Percentiles rank a stretch among this genome's conserved stretches.
phyloP scores from a whole-genome alignment of 805 yeast species.

The Starmerella lactis-condensi region DNA sequence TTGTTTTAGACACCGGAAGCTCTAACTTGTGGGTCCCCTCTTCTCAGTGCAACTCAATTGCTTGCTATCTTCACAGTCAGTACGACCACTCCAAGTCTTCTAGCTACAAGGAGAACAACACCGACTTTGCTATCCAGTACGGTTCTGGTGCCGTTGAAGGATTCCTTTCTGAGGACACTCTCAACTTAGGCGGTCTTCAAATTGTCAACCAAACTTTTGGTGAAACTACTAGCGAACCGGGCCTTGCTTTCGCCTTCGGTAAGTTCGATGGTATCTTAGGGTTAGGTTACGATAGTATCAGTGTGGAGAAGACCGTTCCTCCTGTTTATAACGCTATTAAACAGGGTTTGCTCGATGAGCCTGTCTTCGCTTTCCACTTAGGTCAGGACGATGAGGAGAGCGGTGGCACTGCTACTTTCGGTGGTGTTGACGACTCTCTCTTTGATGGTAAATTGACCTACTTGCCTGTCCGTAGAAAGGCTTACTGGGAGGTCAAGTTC shows the following conservation, averaged over 20 bases:
- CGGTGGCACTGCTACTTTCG: slow-evolving; percentile 89
- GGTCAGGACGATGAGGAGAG: slow-evolving; percentile 52
- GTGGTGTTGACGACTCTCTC: slow-evolving; percentile 69
- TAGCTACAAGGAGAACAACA: slow-evolving; percentile 70
- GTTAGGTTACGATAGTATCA: slow-evolving; percentile 77
- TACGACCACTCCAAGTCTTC: slow-evolving; percentile 72
- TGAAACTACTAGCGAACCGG: slow-evolving; percentile 94
- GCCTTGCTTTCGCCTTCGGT: slow-evolving; percentile 94
- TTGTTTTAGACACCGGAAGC: slow-evolving; percentile 88
- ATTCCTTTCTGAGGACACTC: slow-evolving; percentile 68
- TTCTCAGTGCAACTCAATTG: slow-evolving; percentile 71
- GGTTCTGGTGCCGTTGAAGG: slow-evolving; percentile 92
- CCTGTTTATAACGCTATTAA: slow-evolving; percentile 81
- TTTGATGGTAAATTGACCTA: slow-evolving; percentile 74
- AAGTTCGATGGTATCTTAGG: slow-evolving; percentile 97
- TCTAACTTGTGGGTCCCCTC: slow-evolving; percentile 96
- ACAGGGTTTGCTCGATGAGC: slow-evolving; percentile 62
- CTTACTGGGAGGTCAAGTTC: slow-evolving; percentile 96
- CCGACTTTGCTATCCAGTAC: slow-evolving; percentile 67
- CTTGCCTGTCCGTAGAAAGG: slow-evolving; percentile 98
- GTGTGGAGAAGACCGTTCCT: slow-evolving; percentile 79
- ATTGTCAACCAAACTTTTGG: slow-evolving; percentile 88
- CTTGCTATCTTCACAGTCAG: slow-evolving; percentile 85
- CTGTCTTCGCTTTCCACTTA: slow-evolving; percentile 76
- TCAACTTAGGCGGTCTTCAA: slow-evolving; percentile 63